A percentile compares a stretch with the other conserved stretches of the same genome.
These are phyloP conservation scores for Rhipidocladum racemiflorum DNA, from an alignment of 176 grass and related monocot genomes.

Conservation along the genomic window DNA sequence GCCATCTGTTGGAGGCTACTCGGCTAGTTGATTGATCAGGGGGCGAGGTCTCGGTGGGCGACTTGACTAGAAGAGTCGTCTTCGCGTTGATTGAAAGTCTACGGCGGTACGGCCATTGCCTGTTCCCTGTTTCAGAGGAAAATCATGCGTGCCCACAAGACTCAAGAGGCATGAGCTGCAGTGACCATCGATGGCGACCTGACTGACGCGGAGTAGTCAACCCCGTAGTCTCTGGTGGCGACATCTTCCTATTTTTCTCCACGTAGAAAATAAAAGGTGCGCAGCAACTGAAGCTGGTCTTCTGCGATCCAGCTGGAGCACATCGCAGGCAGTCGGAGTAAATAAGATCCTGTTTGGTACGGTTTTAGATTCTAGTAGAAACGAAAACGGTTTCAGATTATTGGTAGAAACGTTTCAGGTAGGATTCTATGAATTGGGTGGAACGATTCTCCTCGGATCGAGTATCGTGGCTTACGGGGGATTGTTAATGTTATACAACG, in stretches of 20 bases:
- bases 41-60: background rate
- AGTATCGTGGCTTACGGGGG: too few relatives aligned
- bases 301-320: background rate
- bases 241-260: background rate
- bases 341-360: too few relatives aligned
- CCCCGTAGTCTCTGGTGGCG: background rate
- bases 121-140: constrained; percentile 1
- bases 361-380: too few relatives aligned
- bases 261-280: background rate
- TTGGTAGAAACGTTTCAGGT: too few relatives aligned
- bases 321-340: too few relatives aligned
- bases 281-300: background rate
- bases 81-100: constrained; percentile 21
- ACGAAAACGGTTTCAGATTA: too few relatives aligned
- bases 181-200: background rate
- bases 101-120: background rate
- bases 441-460: too few relatives aligned
- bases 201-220: constrained; percentile 23
- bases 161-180: too few relatives aligned
- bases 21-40: background rate
- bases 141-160: background rate
- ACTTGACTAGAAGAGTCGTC: constrained; percentile 9
- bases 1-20: background rate
- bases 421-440: too few relatives aligned
- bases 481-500: too few relatives aligned